Percentiles rank a stretch among this genome's conserved stretches.
Conservation (phyloP, 306 rosid genomes). For the Prunus kanzakura region DNA sequence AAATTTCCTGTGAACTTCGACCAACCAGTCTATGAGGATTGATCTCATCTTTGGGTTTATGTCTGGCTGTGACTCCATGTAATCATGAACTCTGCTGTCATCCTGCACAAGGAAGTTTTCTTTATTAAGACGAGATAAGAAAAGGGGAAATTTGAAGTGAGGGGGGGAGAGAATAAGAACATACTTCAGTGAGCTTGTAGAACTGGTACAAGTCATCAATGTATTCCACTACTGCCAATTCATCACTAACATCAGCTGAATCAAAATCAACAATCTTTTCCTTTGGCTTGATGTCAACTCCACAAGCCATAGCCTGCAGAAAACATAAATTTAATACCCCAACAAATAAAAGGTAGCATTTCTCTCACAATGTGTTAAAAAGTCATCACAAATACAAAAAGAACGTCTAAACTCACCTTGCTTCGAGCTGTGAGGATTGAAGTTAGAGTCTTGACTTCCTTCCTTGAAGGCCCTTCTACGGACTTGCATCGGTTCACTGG, state of each 20-base stretch:
- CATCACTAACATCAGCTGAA: slow-evolving; percentile 50
- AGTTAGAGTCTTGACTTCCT: slow-evolving; percentile 48
- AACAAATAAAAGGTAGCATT: background rate
- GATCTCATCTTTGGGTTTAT: slow-evolving; percentile 74
- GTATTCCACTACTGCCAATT: slow-evolving; percentile 70
- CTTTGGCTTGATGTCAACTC: slow-evolving; percentile 33
- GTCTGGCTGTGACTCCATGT: slow-evolving; percentile 62
- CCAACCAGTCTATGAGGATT: slow-evolving; percentile 77
- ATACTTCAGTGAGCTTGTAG: slow-evolving; percentile 63
- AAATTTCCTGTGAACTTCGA: slow-evolving; percentile 75
- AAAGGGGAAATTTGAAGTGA: background rate
- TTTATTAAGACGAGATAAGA: slow-evolving; percentile 1
- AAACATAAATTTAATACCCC: background rate
- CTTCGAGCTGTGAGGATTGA: slow-evolving; percentile 73
- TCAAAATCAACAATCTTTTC: slow-evolving; percentile 49
- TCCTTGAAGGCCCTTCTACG: slow-evolving; percentile 24
- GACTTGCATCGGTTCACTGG: slow-evolving; percentile 12
- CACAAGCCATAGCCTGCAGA: slow-evolving; percentile 58
- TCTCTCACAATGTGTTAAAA: background rate
- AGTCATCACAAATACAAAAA: background rate
- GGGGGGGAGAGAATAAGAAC: background rate
- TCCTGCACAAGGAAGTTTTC: slow-evolving; percentile 32
- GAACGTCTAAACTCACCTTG: slow-evolving; percentile 38
- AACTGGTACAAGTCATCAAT: slow-evolving; percentile 63
- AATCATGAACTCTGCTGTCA: slow-evolving; percentile 50